These are phyloP conservation scores for Dactylonectria macrodidyma DNA, from an alignment of 2,329 filamentous ascomycete genomes.

Conservation along the genomic window DNA sequence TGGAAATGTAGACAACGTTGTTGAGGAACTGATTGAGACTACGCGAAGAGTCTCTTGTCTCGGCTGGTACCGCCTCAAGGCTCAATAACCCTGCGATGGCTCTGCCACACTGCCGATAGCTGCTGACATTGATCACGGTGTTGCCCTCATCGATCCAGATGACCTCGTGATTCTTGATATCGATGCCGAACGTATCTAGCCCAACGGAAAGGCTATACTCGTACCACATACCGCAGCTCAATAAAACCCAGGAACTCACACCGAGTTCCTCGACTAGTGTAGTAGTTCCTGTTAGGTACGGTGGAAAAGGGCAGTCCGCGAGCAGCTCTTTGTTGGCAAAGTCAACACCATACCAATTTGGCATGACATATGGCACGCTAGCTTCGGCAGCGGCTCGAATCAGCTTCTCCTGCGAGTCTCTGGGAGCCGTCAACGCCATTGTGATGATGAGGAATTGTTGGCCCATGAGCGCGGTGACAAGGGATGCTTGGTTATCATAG, in stretches of 20 bases:
- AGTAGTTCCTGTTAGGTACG: slow-evolving; percentile 19
- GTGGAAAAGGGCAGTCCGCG: slow-evolving; percentile 39
- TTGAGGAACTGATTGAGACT: slow-evolving; percentile 56
- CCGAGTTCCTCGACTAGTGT: slow-evolving; percentile 57
- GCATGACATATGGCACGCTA: slow-evolving; percentile 68
- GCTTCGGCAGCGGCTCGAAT: slow-evolving; percentile 69
- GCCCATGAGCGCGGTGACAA: slow-evolving; percentile 65
- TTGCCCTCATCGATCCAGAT: slow-evolving; percentile 71
- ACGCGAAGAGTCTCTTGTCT: slow-evolving; percentile 49
- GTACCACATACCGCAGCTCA: slow-evolving; percentile 71
- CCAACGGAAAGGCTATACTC: slow-evolving; percentile 61
- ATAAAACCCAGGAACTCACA: slow-evolving; percentile 61
- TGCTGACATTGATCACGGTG: slow-evolving; percentile 69
- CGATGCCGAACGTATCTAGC: slow-evolving; percentile 62
- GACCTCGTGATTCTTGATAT: slow-evolving; percentile 58
- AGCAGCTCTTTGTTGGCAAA: slow-evolving; percentile 56
- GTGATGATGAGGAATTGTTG: slow-evolving; percentile 73
- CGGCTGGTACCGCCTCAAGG: slow-evolving; percentile 62
- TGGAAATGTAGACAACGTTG: slow-evolving; percentile 66
- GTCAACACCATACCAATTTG: slow-evolving; percentile 64
- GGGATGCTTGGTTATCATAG: slow-evolving; percentile 58
- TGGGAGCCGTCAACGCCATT: slow-evolving; percentile 59
- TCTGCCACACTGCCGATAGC: slow-evolving; percentile 71
- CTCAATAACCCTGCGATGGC: slow-evolving; percentile 66
- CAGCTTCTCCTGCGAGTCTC: slow-evolving; percentile 64